Conservation (phyloP, 2,329 filamentous ascomycete species). For the Paracorniculantispora psalliotae region DNA sequence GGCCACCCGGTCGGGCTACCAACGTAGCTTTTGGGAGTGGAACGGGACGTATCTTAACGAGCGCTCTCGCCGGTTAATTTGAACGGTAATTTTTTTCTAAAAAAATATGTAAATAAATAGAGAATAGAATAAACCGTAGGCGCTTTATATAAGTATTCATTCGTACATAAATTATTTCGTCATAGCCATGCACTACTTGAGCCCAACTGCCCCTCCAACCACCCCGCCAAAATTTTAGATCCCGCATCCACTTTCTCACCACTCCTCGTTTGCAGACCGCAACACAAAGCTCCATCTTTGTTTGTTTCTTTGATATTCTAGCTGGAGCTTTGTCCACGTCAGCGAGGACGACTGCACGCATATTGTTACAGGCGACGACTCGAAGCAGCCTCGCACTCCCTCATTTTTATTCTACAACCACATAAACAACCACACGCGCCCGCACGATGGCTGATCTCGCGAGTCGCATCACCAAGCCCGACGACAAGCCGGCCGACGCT, state of each 20-base stretch:
- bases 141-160: too few species aligned
- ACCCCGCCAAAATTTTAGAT: slow-evolving; percentile 28
- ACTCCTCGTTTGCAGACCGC: background rate
- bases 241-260: slow-evolving; percentile 11
- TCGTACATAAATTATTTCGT: too few species aligned
- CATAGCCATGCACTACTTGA: background rate
- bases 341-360: background rate
- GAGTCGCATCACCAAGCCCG: slow-evolving; percentile 46
- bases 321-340: background rate
- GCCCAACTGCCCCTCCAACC: slow-evolving; percentile 28
- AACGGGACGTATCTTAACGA: too few species aligned
- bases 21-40: too few species aligned
- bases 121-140: too few species aligned
- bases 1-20: too few species aligned
- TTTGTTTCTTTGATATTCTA: background rate
- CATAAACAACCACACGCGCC: background rate
- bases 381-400: background rate
- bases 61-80: too few species aligned
- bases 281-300: slow-evolving; percentile 13
- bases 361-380: background rate
- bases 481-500: slow-evolving; percentile 23
- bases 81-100: too few species aligned
- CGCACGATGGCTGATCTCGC: slow-evolving; percentile 45
- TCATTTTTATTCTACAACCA: background rate
- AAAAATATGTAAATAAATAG: too few species aligned